These are phyloP conservation scores for Aspergillus sparsus DNA, from an alignment of 495 filamentous ascomycete genomes.

Conservation along the genomic window DNA sequence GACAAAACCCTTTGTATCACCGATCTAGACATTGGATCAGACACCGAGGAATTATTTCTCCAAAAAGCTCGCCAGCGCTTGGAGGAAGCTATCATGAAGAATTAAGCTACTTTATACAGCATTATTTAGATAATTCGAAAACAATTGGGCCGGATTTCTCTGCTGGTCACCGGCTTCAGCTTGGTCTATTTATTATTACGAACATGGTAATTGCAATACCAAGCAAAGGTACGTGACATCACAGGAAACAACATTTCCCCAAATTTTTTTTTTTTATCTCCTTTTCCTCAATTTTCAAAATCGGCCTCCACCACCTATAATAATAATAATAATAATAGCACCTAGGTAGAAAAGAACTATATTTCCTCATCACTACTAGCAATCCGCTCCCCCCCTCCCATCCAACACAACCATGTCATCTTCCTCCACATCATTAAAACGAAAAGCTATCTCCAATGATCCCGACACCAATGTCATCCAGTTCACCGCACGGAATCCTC, in stretches of 20 bases:
- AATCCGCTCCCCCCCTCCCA: not conserved
- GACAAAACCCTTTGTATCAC: conserved; percentile 58
- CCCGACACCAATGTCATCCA: conserved; percentile 25
- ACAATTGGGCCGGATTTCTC: too few species aligned
- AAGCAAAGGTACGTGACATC: conserved; percentile 24
- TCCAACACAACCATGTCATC: conserved; percentile 5
- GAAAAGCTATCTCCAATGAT: conserved; percentile 31
- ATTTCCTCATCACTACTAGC: not conserved
- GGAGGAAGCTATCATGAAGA: conserved; percentile 18
- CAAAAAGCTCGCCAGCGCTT: conserved; percentile 20
- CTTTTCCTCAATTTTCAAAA: conserved; percentile 15
- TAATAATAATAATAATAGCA: not conserved
- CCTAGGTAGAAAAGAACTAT: conserved; percentile 6
- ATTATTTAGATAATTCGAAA: not conserved
- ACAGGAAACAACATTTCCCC: conserved; percentile 18
- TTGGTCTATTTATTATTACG: not conserved
- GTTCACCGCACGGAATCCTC: conserved; percentile 51
- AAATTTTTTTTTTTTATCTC: conserved; percentile 19
- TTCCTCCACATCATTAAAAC: conserved; percentile 24
- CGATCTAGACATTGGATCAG: conserved; percentile 30
- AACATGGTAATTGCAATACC: not conserved
- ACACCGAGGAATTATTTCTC: conserved; percentile 33
- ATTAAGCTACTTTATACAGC: not conserved
- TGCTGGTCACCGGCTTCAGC: not conserved
- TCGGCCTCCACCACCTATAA: not conserved